Base-by-base conservation (phyloP, 805 yeast species). In the Clavispora phyllophila region DNA sequence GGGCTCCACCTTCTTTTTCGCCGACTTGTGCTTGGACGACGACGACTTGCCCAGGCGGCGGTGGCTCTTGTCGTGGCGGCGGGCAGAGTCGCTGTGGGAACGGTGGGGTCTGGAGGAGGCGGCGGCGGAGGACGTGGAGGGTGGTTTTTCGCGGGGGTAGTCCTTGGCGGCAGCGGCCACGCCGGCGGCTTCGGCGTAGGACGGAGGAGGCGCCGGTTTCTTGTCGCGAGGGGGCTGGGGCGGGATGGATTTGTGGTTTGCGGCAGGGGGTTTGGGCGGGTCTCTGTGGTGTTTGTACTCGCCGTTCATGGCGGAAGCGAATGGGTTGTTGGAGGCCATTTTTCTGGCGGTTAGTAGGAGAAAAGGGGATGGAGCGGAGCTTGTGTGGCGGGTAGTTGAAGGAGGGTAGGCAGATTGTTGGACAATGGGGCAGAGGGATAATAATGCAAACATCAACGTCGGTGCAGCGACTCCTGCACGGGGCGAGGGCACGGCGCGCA, bases 101-200 rank as follows among this genome's bases (percentile, higher is more conserved):
- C 55, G 47, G 36, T 48, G 57, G 3, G 57, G 55, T 36, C 50
- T 45, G 27, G 48, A 33, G 10, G 57, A 47, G 9, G 51, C 31
- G 9, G 54, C 18, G 44, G 50, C 43, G 24, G 61, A 46, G 13
- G 54, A 44, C 34, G 63, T 35, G n/a, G 54, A 32, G 7, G 50
- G 29, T 23, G 59, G 61, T 50, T 79, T 79, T 48, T 80, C 86
- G 45, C 69, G 66, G 41, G 84, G 83, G 55, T 78, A 78, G 44
- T 74, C 78, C 33, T 56, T 63, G 31, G 55, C 48, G 9, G 64
- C 55, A 24, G 63, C 61, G 20, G 69, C 70, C 14, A 66, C 60
- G n/a, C 79, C 79, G 2, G 87, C 81, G 17, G 74, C 84, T 51
- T 82, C 89, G 49, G 81, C 86, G 55, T 83, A 82, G 0, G 87